These are phyloP conservation scores for Vitis cinerea DNA, from an alignment of 164 flowering plant genomes.

Conservation along the genomic window DNA sequence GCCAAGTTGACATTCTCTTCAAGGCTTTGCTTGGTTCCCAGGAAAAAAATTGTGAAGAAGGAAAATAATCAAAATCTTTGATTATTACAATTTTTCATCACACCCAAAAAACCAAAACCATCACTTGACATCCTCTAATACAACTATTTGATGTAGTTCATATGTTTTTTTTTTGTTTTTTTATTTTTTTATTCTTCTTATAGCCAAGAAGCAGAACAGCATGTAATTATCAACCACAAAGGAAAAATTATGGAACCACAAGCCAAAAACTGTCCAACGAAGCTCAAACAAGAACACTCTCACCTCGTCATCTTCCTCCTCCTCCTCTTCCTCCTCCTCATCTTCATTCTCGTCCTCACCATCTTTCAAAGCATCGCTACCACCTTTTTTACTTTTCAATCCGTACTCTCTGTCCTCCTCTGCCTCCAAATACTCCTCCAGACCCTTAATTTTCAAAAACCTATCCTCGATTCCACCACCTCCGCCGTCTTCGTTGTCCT, in stretches of 20 bases:
- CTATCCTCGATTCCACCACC: conserved; percentile 60
- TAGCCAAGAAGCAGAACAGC: too few species aligned
- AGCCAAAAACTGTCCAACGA: not conserved
- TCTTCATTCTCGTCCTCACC: conserved; percentile 41
- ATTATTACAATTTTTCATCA: too few species aligned
- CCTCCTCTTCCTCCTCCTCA: conserved; percentile 15
- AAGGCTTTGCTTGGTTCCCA: too few species aligned
- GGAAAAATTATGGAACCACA: too few species aligned
- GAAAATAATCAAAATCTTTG: too few species aligned
- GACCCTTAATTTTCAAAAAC: conserved; percentile 73
- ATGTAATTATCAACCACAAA: too few species aligned
- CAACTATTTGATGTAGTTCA: too few species aligned
- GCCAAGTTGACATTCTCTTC: too few species aligned
- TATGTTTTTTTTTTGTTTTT: too few species aligned
- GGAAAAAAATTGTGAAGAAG: too few species aligned
- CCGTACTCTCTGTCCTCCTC: conserved; percentile 75
- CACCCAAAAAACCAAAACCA: not conserved
- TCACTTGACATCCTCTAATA: not conserved
- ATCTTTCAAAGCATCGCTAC: conserved; percentile 17
- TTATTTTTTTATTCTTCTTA: too few species aligned
- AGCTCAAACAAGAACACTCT: conserved; percentile 6
- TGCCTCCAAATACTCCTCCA: conserved; percentile 68
- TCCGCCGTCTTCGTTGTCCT: conserved; percentile 17
- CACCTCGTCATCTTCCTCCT: conserved; percentile 42
- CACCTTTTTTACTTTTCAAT: conserved; percentile 7